A percentile compares a stretch with the other conserved stretches of the same genome.
These are phyloP conservation scores for Exutisphaerella laricina DNA, from an alignment of 2,329 filamentous ascomycete genomes.

Conservation along the genomic window DNA sequence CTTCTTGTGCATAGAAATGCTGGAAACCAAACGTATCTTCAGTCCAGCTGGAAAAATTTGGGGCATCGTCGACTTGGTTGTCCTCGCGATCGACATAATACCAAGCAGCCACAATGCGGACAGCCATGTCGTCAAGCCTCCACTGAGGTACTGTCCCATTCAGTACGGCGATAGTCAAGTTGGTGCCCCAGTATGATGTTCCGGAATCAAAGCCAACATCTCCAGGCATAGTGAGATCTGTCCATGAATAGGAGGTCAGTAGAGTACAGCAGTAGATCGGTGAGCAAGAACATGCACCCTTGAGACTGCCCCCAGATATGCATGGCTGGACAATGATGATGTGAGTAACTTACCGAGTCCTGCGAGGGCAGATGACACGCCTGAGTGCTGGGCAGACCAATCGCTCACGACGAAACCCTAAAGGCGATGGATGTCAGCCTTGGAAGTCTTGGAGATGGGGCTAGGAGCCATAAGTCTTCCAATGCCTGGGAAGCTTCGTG, in stretches of 20 bases:
- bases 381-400: constrained; percentile 64
- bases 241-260: too few species aligned
- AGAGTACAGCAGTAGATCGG: too few species aligned
- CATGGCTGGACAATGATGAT: too few species aligned
- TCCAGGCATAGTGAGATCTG: constrained; percentile 76
- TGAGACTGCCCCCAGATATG: too few species aligned
- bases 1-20: constrained; percentile 58
- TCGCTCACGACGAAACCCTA: constrained; percentile 63
- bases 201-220: constrained; percentile 70
- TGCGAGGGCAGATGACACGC: constrained; percentile 60
- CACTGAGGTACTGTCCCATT: constrained; percentile 86
- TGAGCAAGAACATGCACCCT: too few species aligned
- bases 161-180: constrained; percentile 78
- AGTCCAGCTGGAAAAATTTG: constrained; percentile 86
- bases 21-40: constrained; percentile 65
- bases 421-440: too few species aligned
- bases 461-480: too few species aligned
- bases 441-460: too few species aligned
- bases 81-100: constrained; percentile 57
- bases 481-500: too few species aligned
- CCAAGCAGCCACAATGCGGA: constrained; percentile 67
- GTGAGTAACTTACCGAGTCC: too few species aligned
- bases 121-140: constrained; percentile 83
- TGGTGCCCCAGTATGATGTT: constrained; percentile 53
- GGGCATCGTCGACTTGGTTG: constrained; percentile 47